A percentile compares a stretch with the other conserved stretches of the same genome.
phyloP scores from a whole-genome alignment of 1,139 yeast genomes.

The Blastobotrys apis region DNA sequence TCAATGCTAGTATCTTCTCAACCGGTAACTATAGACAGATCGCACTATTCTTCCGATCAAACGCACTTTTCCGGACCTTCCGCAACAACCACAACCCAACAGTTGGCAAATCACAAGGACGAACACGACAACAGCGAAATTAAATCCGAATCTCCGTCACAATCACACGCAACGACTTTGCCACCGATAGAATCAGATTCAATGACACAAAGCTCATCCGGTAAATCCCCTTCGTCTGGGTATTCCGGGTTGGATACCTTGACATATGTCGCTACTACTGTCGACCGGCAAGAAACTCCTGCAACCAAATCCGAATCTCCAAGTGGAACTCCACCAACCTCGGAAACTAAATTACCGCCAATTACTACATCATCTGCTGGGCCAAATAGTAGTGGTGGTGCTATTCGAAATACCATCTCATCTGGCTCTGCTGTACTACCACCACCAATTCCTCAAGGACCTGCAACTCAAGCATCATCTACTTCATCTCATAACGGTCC shows the following conservation, averaged over 20 bases:
- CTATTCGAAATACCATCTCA: background rate
- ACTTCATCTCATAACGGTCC: background rate
- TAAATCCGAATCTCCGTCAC: too few species aligned
- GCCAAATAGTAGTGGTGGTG: background rate
- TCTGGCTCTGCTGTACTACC: slow-evolving; percentile 5
- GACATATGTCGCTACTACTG: slow-evolving; percentile 9
- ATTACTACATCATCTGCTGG: background rate
- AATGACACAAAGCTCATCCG: too few species aligned
- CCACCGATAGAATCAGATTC: too few species aligned
- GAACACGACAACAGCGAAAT: too few species aligned
- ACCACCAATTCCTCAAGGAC: slow-evolving; percentile 6
- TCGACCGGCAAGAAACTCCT: slow-evolving; percentile 2
- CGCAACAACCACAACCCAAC: too few species aligned
- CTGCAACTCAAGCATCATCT: background rate
- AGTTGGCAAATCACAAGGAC: too few species aligned
- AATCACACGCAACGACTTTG: too few species aligned
- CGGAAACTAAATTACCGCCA: slow-evolving; percentile 3
- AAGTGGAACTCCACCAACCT: background rate
- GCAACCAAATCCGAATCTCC: background rate
- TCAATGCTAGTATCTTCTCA: too few species aligned
- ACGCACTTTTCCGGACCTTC: too few species aligned
- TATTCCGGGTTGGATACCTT: slow-evolving; percentile 10
- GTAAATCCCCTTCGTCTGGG: background rate
- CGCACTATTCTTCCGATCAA: too few species aligned
- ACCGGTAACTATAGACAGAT: too few species aligned